A percentile compares a stretch with the other conserved stretches of the same genome.
These are phyloP conservation scores for Leishmania tarentolae DNA, from an alignment of 208 protist species.

Conservation along the genomic window DNA sequence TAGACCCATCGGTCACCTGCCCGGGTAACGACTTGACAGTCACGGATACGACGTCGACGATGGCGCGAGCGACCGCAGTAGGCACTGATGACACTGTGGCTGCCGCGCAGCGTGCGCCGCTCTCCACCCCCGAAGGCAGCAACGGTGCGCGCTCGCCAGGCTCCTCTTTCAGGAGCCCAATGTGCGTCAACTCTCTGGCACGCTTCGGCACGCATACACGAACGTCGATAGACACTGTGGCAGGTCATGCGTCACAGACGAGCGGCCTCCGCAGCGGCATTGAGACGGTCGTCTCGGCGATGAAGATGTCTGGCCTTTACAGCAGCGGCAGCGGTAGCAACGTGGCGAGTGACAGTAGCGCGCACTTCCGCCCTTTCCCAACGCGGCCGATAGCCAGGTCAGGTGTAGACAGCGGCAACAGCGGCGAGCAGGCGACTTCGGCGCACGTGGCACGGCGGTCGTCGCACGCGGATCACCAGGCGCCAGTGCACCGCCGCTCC, in stretches of 20 bases:
- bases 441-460: constrained; percentile 19
- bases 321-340: not conserved
- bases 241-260: constrained; percentile 2
- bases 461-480: constrained; percentile 14
- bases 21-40: not conserved
- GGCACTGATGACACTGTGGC: not conserved
- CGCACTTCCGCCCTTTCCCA: constrained; percentile 5
- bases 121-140: not conserved
- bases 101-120: not conserved
- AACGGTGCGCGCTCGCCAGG: constrained; percentile 10
- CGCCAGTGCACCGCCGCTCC: constrained; percentile 16
- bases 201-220: constrained; percentile 1
- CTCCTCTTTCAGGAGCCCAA: constrained; percentile 28
- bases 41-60: not conserved
- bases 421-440: constrained; percentile 10
- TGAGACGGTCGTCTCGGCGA: constrained; percentile 17
- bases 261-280: constrained; percentile 12
- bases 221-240: not conserved
- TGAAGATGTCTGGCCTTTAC: constrained; percentile 13
- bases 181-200: constrained; percentile 14
- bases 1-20: not conserved
- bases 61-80: not conserved
- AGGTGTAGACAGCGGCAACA: not conserved
- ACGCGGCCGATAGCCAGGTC: constrained; percentile 16
- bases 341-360: not conserved